phyloP scores from a whole-genome alignment of 139 green algal genomes.

The Axilococcus clingmanii region DNA sequence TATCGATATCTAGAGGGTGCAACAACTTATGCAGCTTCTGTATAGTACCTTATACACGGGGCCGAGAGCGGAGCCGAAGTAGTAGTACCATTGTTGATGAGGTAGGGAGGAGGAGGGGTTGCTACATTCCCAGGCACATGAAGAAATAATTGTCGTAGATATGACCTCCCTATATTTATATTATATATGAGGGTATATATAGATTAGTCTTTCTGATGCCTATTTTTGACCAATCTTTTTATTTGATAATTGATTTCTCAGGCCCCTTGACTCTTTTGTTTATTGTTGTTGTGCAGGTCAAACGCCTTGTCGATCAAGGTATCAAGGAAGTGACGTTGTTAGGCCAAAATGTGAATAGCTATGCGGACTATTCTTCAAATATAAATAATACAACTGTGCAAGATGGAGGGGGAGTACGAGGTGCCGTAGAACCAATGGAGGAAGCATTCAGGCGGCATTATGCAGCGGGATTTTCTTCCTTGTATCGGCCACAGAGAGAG shows the following conservation, averaged over 20 bases:
- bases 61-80: slow-evolving; percentile 64
- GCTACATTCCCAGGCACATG: background rate
- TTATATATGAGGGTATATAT: background rate
- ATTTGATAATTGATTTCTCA: background rate
- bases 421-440: background rate
- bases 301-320: slow-evolving; percentile 40
- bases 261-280: background rate
- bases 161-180: too few relatives aligned
- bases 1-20: slow-evolving; percentile 84
- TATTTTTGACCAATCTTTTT: background rate
- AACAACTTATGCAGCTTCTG: slow-evolving; percentile 92
- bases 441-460: slow-evolving; percentile 9
- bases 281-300: slow-evolving; percentile 17
- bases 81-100: slow-evolving; percentile 62
- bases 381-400: background rate
- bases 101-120: slow-evolving; percentile 22
- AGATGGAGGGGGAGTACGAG: too few relatives aligned
- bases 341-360: slow-evolving; percentile 91
- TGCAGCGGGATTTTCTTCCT: slow-evolving; percentile 54
- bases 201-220: slow-evolving; percentile 9
- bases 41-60: slow-evolving; percentile 77
- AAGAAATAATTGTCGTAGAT: background rate
- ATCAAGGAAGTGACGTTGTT: slow-evolving; percentile 76
- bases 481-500: slow-evolving; percentile 64
- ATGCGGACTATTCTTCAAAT: slow-evolving; percentile 42